These are phyloP conservation scores for Ogataea populi-albae DNA, from an alignment of 805 yeast species.

Conservation along the genomic window DNA sequence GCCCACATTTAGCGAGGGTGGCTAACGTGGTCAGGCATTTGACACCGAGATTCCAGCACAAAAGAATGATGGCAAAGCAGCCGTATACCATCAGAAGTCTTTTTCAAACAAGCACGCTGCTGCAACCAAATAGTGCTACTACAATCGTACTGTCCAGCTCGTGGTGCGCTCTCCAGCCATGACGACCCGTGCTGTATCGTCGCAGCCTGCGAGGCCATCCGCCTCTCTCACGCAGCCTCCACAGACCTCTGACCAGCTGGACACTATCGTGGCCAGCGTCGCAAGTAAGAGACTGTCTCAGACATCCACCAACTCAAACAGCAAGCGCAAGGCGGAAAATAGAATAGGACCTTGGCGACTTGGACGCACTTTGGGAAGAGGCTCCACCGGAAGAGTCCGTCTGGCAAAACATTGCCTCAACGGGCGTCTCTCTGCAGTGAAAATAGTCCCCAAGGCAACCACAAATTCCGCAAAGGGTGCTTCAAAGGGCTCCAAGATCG, in stretches of 20 bases:
- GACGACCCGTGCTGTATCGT: no score
- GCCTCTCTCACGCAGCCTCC: no score
- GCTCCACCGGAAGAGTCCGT: conserved; percentile 79
- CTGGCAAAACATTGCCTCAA: conserved; percentile 66
- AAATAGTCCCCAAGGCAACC: conserved; percentile 67
- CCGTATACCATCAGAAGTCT: no score
- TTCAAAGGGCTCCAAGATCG: conserved; percentile 23
- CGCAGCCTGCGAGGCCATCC: no score
- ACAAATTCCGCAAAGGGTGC: conserved; percentile 22
- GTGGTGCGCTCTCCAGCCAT: no score
- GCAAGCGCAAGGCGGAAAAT: conserved; percentile 36
- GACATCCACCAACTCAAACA: conserved; percentile 39
- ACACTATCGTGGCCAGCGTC: conserved; percentile 42
- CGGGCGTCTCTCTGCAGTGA: conserved; percentile 79
- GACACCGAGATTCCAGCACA: no score
- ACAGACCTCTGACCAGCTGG: conserved; percentile 39
- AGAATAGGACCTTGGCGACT: conserved; percentile 79
- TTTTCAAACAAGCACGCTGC: no score
- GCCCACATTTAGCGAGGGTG: no score
- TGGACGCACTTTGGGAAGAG: conserved; percentile 76
- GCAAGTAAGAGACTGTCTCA: conserved; percentile 36
- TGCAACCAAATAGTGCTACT: no score
- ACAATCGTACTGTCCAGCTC: no score
- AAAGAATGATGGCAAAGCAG: no score
- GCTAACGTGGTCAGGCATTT: no score